Evolutionary conservation across 2,329 filamentous ascomycete species (phyloP).

Genomic region (Phaeosphaeriaceae sp.): DNA sequence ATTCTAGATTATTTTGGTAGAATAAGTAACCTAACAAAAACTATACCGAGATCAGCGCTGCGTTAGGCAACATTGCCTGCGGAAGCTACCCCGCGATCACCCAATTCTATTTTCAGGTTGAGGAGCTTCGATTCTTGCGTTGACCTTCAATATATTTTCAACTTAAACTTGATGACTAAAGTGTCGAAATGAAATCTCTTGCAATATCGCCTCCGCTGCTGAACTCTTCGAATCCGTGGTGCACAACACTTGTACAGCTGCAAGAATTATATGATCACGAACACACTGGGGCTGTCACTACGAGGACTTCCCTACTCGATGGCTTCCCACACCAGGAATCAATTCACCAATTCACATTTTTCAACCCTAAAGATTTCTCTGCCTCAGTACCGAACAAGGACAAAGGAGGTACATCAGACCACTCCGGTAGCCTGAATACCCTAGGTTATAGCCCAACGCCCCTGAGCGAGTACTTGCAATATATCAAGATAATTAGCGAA

Average conservation of each 20-base stretch:
- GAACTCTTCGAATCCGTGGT: constrained; percentile 80
- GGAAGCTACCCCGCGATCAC: constrained; percentile 1
- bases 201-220: constrained; percentile 69
- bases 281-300: constrained; percentile 75
- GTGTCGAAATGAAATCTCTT: constrained; percentile 46
- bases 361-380: constrained; percentile 55
- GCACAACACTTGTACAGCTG: constrained; percentile 69
- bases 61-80: neutral
- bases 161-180: neutral
- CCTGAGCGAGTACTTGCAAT: constrained; percentile 64
- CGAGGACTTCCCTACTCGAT: constrained; percentile 69
- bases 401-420: constrained; percentile 26
- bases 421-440: constrained; percentile 64
- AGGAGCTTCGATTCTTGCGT: neutral
- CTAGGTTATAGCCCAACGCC: constrained; percentile 74
- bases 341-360: constrained; percentile 71
- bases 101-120: neutral
- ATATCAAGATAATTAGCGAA: constrained; percentile 58
- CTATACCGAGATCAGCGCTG: too few species aligned
- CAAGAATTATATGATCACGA: constrained; percentile 64
- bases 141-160: neutral
- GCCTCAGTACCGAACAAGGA: constrained; percentile 26
- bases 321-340: constrained; percentile 68
- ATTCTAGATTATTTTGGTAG: neutral
- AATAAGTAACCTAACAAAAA: neutral